Base-by-base conservation (phyloP, 2,329 filamentous ascomycete genomes). In the Colletotrichum navitas region DNA sequence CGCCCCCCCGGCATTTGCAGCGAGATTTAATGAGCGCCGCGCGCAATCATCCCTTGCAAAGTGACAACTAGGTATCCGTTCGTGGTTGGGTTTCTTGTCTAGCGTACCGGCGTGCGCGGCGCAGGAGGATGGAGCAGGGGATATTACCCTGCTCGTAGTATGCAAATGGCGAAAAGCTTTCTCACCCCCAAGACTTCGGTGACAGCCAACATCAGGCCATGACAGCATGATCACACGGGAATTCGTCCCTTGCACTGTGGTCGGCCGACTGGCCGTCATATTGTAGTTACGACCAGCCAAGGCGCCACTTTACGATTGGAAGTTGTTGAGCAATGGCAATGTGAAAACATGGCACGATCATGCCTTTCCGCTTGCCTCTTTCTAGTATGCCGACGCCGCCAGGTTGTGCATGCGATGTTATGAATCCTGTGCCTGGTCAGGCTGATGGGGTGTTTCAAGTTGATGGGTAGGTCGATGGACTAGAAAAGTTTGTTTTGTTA, bases 401-500 rank as follows among this genome's bases (percentile, higher is more conserved):
- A 60, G 59, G 68, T 68, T 71, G 59, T 63, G 68, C 65, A 68
- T 68, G 64, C 63, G n/a, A 49, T 58, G 36, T 14, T 63, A 8
- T 47, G 36, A 18, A 29, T 54, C 24, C n/a, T 47, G 29, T 55
- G 68, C 65, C 59, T 63, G 54, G 65, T 60, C 59, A 59, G 60
- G 54, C 65, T 71, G 60, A 49, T 54, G 16, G 49, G 45, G n/a
- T 68, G 67, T 66, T 32, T 71, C 68, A 71, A 24, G 29, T 71
- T 63, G 59, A 68, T 16, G n/a, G 34, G 39, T 45, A 18, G 32
- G 52, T 36, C n/a, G 45, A 47, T 36, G 56, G 26, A 39, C 21
- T 29, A 29, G 26, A 63, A 71, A 72, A 72, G 39, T 63, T 55
- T 68, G 59, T 72, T 71, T 71, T n/a, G 59, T 60, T 54, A 55